phyloP scores from a whole-genome alignment of 2,329 filamentous ascomycete genomes.

The Colletotrichum theobromicola region DNA sequence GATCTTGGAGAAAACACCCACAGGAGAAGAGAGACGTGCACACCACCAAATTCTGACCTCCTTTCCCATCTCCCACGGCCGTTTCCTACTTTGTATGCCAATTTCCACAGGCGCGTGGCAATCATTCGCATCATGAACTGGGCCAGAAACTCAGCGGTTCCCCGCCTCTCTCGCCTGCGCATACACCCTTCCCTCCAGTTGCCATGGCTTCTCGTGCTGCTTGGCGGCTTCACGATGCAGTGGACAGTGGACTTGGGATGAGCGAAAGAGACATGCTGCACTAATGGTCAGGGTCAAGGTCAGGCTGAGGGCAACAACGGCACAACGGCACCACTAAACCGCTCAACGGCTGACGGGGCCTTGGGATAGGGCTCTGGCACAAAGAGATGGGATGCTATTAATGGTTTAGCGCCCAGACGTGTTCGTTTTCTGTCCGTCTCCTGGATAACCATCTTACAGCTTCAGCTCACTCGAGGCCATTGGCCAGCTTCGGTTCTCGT shows the following conservation, averaged over 20 bases:
- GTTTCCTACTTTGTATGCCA: not conserved
- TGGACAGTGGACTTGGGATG: not conserved
- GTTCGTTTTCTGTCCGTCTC: constrained; percentile 4
- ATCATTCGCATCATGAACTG: not conserved
- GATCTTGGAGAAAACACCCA: constrained; percentile 7
- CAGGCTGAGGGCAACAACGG: not conserved
- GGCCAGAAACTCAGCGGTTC: not conserved
- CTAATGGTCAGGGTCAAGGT: not conserved
- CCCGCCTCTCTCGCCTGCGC: not conserved
- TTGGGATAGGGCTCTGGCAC: not conserved
- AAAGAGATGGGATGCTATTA: not conserved
- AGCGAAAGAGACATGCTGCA: not conserved
- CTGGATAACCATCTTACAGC: not conserved
- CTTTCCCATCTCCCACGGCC: not conserved
- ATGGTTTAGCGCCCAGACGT: not conserved
- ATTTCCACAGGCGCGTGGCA: constrained; percentile 11
- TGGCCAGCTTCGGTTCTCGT: not conserved
- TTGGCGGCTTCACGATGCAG: not conserved
- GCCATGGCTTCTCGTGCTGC: not conserved
- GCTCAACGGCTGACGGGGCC: not conserved
- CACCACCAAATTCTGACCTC: not conserved
- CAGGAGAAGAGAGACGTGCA: not conserved
- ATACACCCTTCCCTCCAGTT: not conserved
- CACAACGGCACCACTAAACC: not conserved
- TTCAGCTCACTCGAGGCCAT: not conserved